Evolutionary conservation across 192 early-diverging fungal species (phyloP), one percentile per base, ranked within the genome.

Genomic region (Linnemannia exigua): DNA sequence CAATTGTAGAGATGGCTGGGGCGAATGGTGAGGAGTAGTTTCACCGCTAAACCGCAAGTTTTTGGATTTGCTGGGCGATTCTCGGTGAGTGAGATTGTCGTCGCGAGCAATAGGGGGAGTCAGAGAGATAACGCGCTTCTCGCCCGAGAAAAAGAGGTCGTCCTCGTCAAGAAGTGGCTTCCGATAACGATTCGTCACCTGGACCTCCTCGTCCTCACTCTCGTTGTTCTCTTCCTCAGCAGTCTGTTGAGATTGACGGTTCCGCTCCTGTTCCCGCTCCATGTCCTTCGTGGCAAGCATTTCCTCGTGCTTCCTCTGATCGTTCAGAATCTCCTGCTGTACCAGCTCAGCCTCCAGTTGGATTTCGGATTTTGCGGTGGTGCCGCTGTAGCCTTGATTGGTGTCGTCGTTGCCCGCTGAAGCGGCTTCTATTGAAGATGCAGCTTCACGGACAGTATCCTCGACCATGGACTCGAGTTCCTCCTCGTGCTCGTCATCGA

Each of bases 81-180:
- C 68, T 17, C 81, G 80, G n/a, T 47, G 19, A 16, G 50, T 48
- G 67, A 48, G 54, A 36, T 80, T 36, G 35, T 85, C 76, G 61
- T 87, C 88, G 35, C 89, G 89, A 66, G 90, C 90, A 67, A 90
- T 89, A 16, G 87, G 68, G 6, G 90, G 90, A 5, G 90, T 91
- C 0, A 91, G 66, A 6, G 90, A 90, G 37, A 91, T 89, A 19
- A 89, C 88, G 16, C 89, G 89, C 6, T 89, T 88, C 69, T 91
- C 90, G 1, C 70, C 33, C 25, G 72, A 77, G 70, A 79, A 38
- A 14, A 86, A 66, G 33, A 86, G 70, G 33, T 86, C 84, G 47
- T 76, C 77, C 52, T 85, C 84, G 33, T 86, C 84, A 5, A 86
- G 48, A 15, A 86, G 70, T 22, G 84, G 84, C 31, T 80, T 86